Percentiles rank a stretch among this genome's conserved stretches.
phyloP scores from a whole-genome alignment of 345 rosid species.

The Citrus reticulata region DNA sequence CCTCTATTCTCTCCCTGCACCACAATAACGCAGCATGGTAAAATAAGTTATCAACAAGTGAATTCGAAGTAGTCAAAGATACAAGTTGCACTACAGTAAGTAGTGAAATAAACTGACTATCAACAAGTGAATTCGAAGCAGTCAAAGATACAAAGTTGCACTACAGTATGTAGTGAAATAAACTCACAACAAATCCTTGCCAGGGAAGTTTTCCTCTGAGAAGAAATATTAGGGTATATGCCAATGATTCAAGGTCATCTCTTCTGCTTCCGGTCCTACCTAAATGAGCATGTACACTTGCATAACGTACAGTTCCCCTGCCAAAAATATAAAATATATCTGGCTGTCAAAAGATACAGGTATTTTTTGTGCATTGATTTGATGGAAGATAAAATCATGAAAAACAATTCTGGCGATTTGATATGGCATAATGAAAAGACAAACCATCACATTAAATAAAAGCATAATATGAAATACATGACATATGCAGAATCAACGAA shows the following conservation, averaged over 20 bases:
- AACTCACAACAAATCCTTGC: conserved; percentile 57
- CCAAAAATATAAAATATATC: neutral
- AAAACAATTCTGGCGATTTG: neutral
- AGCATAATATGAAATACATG: neutral
- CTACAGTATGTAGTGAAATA: neutral
- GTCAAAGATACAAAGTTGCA: conserved; percentile 3
- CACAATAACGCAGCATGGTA: neutral
- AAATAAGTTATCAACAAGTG: neutral
- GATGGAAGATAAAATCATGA: neutral
- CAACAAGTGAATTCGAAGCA: neutral
- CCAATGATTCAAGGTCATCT: conserved; percentile 63
- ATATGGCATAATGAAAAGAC: neutral
- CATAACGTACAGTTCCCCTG: conserved; percentile 67
- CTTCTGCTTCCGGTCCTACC: conserved; percentile 56
- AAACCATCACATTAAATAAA: neutral
- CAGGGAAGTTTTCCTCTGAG: conserved; percentile 53
- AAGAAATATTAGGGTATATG: conserved; percentile 54
- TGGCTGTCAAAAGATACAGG: neutral
- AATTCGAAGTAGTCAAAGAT: neutral
- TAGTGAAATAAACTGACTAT: neutral
- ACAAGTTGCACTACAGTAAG: conserved; percentile 1
- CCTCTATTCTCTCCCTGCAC: conserved; percentile 66
- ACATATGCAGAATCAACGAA: neutral
- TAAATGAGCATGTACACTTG: conserved; percentile 60
- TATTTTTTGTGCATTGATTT: neutral